Percentiles rank a stretch among this genome's conserved stretches.
Evolutionary conservation across 2,329 filamentous ascomycete genomes (phyloP).

Genomic region (Chalaropsis thielavioides): DNA sequence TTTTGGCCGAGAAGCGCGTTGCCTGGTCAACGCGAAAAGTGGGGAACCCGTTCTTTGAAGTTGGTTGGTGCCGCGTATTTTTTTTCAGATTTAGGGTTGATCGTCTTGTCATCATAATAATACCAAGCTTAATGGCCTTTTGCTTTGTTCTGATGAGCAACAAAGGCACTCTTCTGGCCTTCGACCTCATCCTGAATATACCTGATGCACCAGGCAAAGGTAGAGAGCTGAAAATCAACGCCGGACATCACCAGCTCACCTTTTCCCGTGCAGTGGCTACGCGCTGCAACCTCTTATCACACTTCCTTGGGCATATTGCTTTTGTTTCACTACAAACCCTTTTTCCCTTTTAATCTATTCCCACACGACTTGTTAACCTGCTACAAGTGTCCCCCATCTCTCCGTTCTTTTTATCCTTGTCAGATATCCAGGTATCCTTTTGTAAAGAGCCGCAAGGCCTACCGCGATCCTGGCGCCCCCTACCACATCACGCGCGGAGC

Average conservation of each 20-base stretch:
- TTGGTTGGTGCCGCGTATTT: background rate
- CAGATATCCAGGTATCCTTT: background rate
- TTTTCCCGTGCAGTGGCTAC: background rate
- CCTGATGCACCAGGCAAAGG: background rate
- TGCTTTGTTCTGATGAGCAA: background rate
- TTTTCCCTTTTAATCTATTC: background rate
- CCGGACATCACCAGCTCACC: background rate
- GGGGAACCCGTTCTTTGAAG: conserved; percentile 1
- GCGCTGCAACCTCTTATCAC: background rate
- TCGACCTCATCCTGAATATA: background rate
- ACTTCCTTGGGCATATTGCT: background rate
- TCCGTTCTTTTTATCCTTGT: background rate
- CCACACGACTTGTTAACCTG: background rate
- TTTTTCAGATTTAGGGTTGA: background rate
- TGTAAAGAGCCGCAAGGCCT: conserved; percentile 3
- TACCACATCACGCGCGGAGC: conserved; percentile 14
- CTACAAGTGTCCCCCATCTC: background rate
- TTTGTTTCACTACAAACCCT: background rate
- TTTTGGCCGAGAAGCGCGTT: conserved; percentile 5
- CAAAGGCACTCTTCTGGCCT: background rate
- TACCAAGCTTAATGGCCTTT: background rate
- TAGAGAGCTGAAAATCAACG: background rate
- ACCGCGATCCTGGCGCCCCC: conserved; percentile 16
- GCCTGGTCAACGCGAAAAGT: conserved; percentile 10
- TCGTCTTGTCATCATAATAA: background rate